Evolutionary conservation across 495 filamentous ascomycete species (phyloP).

Genomic region (Astrothelium subdiscretum): DNA sequence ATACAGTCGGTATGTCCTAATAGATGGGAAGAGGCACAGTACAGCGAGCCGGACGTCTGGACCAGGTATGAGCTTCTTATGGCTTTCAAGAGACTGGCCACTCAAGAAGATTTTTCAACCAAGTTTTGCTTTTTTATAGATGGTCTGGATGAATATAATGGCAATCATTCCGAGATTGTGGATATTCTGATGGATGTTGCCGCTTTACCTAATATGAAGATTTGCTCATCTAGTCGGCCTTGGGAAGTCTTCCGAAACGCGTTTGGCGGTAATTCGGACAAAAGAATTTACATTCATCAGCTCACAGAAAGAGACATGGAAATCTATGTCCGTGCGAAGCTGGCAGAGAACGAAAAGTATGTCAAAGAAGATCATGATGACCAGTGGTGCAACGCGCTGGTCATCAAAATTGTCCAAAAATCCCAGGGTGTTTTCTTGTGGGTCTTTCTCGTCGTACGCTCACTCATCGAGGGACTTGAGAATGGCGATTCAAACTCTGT

Average conservation of each 20-base stretch:
- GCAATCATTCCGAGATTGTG: conserved; percentile 2
- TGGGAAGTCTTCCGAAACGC: conserved; percentile 10
- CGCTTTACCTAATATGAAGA: conserved; percentile 4
- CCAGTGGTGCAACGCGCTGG: not conserved
- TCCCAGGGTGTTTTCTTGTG: conserved; percentile 24
- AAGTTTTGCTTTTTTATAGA: conserved; percentile 15
- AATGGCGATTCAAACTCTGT: conserved; percentile 11
- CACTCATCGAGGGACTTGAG: conserved; percentile 12
- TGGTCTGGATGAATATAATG: conserved; percentile 14
- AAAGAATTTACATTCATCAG: not conserved
- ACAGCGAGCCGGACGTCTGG: not conserved
- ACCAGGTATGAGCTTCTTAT: not conserved
- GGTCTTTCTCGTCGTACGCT: conserved; percentile 21
- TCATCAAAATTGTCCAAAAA: conserved; percentile 14
- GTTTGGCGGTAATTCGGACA: not conserved
- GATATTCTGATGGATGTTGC: not conserved
- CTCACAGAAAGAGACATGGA: conserved; percentile 4
- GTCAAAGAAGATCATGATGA: not conserved
- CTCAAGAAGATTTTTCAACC: not conserved
- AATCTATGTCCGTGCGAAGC: conserved; percentile 1
- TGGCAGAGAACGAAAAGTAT: not conserved
- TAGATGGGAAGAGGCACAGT: not conserved
- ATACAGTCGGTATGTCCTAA: not conserved
- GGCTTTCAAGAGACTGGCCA: not conserved
- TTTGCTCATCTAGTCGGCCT: conserved; percentile 12